Evolutionary conservation across 208 protist genomes (phyloP).

Genomic region (Acanthamoeba comandoni): DNA sequence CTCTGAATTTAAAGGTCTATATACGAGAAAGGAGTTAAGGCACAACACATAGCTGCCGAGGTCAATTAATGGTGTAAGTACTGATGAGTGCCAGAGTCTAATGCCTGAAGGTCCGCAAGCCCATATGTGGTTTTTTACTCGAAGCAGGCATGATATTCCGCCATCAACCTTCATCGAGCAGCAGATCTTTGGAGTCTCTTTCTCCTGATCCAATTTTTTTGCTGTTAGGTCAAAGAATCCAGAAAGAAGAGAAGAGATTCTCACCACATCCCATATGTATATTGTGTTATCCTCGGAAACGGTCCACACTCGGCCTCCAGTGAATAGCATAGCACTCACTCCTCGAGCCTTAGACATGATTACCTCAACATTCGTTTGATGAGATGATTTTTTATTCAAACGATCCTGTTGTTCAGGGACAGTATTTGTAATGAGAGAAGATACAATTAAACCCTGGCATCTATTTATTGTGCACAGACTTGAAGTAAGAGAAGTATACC

Average conservation of each 20-base stretch:
- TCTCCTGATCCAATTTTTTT: neutral
- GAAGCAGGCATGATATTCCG: neutral
- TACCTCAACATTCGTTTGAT: too few species aligned
- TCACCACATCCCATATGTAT: conserved; percentile 6
- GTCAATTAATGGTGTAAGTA: neutral
- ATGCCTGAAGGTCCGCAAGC: conserved; percentile 23
- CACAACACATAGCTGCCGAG: neutral
- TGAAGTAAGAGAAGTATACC: neutral
- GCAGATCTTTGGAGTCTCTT: neutral
- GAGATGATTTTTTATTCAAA: too few species aligned
- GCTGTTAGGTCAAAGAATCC: neutral
- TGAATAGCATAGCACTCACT: conserved; percentile 11
- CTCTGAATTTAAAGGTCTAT: too few species aligned
- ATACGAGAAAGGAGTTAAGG: neutral
- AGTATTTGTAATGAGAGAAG: too few species aligned
- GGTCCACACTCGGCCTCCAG: conserved; percentile 39
- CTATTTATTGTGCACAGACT: neutral
- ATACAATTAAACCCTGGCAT: too few species aligned
- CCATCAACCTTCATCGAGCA: conserved; percentile 9
- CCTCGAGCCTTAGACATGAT: too few species aligned
- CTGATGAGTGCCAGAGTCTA: conserved; percentile 39
- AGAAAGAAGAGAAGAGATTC: neutral
- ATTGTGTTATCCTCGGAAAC: conserved; percentile 29
- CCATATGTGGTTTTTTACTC: conserved; percentile 50
- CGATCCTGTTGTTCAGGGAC: too few species aligned